Evolutionary conservation across 2,329 filamentous ascomycete genomes (phyloP).

Genomic region (Fusarium odoratissimum): DNA sequence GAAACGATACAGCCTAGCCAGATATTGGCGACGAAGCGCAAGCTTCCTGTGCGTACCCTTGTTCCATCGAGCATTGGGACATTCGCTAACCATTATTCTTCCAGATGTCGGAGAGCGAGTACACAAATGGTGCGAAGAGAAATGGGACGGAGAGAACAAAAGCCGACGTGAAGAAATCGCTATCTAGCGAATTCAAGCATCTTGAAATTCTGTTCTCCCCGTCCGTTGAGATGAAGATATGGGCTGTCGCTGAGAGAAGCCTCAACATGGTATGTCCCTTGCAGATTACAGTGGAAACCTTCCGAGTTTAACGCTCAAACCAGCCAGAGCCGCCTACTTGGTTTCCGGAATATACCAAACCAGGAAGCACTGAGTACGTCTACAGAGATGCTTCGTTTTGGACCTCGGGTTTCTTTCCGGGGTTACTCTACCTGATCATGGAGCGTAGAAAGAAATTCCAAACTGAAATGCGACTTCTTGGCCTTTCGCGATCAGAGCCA

Average conservation of each 20-base stretch:
- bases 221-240: not conserved
- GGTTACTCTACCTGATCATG: not conserved
- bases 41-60: not conserved
- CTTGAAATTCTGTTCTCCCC: not conserved
- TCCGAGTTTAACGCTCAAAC: not conserved
- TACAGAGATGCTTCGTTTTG: not conserved
- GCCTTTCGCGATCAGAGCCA: not conserved
- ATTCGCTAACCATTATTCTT: fast-evolving
- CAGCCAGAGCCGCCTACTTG: not conserved
- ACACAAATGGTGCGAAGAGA: not conserved
- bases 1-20: not conserved
- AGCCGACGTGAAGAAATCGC: not conserved
- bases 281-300: fast-evolving
- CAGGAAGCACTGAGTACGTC: not conserved
- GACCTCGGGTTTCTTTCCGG: not conserved
- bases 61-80: fast-evolving
- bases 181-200: not conserved
- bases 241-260: not conserved
- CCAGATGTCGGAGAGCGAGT: not conserved
- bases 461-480: not conserved
- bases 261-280: not conserved
- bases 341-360: not conserved
- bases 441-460: not conserved
- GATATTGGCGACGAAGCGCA: not conserved
- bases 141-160: not conserved